These are phyloP conservation scores for Rhodomyrtus psidioides DNA, from an alignment of 441 rosid species.

Conservation along the genomic window DNA sequence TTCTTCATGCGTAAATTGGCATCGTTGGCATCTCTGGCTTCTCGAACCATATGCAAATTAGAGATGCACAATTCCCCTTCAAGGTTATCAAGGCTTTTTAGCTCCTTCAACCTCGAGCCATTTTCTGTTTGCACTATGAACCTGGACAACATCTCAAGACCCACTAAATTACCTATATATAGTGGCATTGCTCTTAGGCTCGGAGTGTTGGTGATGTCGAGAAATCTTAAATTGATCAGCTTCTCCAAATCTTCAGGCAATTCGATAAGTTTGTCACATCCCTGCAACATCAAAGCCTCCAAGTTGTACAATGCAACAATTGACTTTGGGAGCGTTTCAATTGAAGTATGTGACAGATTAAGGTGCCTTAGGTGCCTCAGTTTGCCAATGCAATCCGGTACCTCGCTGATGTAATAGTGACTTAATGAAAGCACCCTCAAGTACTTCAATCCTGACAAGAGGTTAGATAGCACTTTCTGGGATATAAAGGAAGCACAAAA, in stretches of 20 bases:
- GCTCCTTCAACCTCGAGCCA: not conserved
- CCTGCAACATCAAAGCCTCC: not conserved
- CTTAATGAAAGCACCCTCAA: not conserved
- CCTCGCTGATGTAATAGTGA: fast-evolving
- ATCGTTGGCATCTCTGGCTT: not conserved
- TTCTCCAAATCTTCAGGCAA: not conserved
- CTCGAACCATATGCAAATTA: not conserved
- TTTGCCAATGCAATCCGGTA: not conserved
- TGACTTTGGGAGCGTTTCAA: not conserved
- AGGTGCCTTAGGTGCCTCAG: not conserved
- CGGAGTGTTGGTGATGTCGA: not conserved
- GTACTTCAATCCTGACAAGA: fast-evolving
- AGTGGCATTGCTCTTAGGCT: fast-evolving
- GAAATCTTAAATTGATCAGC: not conserved
- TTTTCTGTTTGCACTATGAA: not conserved
- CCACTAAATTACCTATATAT: not conserved
- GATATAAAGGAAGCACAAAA: not conserved
- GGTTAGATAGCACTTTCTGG: not conserved
- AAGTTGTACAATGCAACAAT: not conserved
- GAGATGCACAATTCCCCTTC: not conserved
- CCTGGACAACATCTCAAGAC: not conserved
- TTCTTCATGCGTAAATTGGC: not conserved
- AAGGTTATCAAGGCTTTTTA: not conserved
- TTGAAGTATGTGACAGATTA: fast-evolving
- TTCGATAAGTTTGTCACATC: fast-evolving